These are phyloP conservation scores for Xenosphaeropsis pyriputrescens DNA, from an alignment of 2,329 filamentous ascomycete genomes.

Conservation along the genomic window DNA sequence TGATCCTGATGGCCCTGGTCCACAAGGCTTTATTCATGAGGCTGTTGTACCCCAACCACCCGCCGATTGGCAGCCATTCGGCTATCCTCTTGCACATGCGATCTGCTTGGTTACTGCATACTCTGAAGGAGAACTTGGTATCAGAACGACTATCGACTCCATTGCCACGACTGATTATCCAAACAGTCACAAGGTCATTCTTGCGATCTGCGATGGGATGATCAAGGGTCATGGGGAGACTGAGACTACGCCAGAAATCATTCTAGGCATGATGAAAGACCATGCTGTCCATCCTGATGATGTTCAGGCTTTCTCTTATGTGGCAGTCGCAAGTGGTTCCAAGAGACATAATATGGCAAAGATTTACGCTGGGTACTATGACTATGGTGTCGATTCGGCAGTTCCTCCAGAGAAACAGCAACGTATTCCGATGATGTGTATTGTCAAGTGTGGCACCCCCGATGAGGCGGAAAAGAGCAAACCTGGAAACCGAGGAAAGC, in stretches of 20 bases:
- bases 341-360: conserved; percentile 99
- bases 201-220: conserved; percentile 92
- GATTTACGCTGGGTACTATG: conserved; percentile 95
- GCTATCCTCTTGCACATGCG: conserved; percentile 82
- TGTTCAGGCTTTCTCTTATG: conserved; percentile 85
- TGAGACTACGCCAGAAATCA: conserved; percentile 78
- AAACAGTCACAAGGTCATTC: conserved; percentile 95
- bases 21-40: conserved; percentile 92
- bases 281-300: conserved; percentile 66
- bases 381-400: conserved; percentile 71
- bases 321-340: conserved; percentile 85
- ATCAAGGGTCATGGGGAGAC: conserved; percentile 91
- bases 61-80: conserved; percentile 93
- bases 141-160: conserved; percentile 89
- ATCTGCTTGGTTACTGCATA: conserved; percentile 95
- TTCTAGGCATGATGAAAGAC: conserved; percentile 89
- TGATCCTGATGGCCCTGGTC: conserved; percentile 59
- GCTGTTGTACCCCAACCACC: conserved; percentile 91
- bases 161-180: conserved; percentile 97
- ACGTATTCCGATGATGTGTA: conserved; percentile 91
- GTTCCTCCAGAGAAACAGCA: conserved; percentile 83
- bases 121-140: conserved; percentile 84
- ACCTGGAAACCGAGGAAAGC: conserved; percentile 94
- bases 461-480: conserved; percentile 71
- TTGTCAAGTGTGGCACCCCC: conserved; percentile 91